Evolutionary conservation across 306 rosid genomes (phyloP).

Genomic region (Luffa acutangula): DNA sequence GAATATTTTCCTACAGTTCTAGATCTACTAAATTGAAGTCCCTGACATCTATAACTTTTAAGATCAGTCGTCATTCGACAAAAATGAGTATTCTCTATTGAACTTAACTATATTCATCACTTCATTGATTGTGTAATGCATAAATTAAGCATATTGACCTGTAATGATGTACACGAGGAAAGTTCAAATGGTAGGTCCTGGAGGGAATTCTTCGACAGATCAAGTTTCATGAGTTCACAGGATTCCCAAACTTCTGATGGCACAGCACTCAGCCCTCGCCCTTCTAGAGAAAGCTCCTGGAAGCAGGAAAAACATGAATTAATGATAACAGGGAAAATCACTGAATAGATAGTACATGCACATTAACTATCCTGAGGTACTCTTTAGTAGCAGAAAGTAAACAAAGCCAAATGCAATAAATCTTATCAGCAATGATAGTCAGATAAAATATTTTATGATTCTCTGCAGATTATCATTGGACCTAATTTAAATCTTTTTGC

Average conservation of each 20-base stretch:
- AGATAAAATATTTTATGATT: background rate
- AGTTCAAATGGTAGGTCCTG: slow-evolving; percentile 79
- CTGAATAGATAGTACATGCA: background rate
- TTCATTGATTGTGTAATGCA: background rate
- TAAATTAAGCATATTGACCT: slow-evolving; percentile 29
- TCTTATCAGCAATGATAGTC: background rate
- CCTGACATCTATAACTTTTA: background rate
- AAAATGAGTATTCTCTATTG: background rate
- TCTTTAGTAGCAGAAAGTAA: background rate
- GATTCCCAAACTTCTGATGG: slow-evolving; percentile 85
- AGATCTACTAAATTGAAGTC: background rate
- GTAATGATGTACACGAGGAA: slow-evolving; percentile 61
- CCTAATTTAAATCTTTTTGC: background rate
- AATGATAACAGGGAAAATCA: background rate
- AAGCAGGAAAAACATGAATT: slow-evolving; percentile 12
- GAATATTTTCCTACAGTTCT: background rate
- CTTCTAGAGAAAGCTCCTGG: slow-evolving; percentile 82
- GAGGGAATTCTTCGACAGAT: slow-evolving; percentile 73
- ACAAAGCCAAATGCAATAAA: background rate
- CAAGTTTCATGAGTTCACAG: slow-evolving; percentile 51
- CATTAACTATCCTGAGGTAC: background rate
- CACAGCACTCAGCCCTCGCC: slow-evolving; percentile 59
- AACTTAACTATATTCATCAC: background rate
- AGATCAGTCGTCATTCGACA: background rate
- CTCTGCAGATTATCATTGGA: background rate